Base-by-base conservation (phyloP, 306 rosid genomes). In the Fragaria vesca region DNA sequence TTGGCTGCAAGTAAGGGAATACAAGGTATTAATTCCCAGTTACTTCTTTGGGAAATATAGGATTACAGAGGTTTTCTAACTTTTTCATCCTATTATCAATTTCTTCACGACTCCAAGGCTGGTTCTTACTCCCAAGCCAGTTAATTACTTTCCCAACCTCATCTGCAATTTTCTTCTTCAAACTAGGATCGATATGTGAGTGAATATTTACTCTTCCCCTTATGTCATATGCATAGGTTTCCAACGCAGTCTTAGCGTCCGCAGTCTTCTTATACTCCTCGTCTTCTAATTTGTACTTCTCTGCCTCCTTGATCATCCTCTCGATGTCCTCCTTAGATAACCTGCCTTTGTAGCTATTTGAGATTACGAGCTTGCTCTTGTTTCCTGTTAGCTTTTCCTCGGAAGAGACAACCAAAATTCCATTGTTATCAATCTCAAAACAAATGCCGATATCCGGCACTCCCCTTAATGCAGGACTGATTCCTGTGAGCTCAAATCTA, bases 231-330 rank as follows among this genome's bases (percentile, higher is more conserved):
- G 80, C 80, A 34, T 81, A 75, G 47, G 69, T 69, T 52, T 75
- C 84, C 9, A 75, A 47, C 0, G 76, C 71, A 28, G 72, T 77
- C 62, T 38, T 57, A 12, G 85, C 82, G 21, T 77, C 78, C 76
- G 57, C 66, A 46, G 73, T 82, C 78, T 72, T 77, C 72, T 72
- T 77, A 12, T 15, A 70, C 40, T 84, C 77, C 72, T 84, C 80
- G 26, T 84, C 87, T 69, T 80, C 84, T 5, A 81, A 43, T 54
- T 80, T 77, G 66, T 73, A 84, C 66, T 80, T 77, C 69, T 84
- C 87, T 7, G 87, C 87, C 71, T 84, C 87, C n/a, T 84, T 82
- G 5, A 85, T 81, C 83, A 81, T 63, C 57, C 66, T 85, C 69
- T 81, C 83, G 38, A 78, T 84, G 30, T 78, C 79, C 51, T 78